phyloP scores from a whole-genome alignment of 225 moss, liverwort and hornwort genomes.

The Bryum argenteum region DNA sequence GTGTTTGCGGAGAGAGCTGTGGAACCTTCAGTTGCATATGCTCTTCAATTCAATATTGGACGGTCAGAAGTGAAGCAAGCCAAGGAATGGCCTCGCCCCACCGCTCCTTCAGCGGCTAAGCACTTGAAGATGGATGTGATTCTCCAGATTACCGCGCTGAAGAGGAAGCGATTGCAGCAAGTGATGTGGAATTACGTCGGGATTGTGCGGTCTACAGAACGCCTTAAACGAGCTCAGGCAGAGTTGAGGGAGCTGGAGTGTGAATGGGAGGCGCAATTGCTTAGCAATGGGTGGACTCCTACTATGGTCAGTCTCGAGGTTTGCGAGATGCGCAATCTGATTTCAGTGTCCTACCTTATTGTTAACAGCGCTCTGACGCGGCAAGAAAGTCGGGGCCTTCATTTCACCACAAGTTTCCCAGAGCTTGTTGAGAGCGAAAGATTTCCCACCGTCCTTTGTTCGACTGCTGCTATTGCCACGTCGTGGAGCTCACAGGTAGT shows the following conservation, averaged over 20 bases:
- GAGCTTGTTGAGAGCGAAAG: slow-evolving; percentile 95
- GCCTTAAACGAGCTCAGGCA: slow-evolving; percentile 73
- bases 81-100: slow-evolving; percentile 76
- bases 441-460: slow-evolving; percentile 80
- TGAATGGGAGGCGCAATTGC: slow-evolving; percentile 94
- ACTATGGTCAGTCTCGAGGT: slow-evolving; percentile 88
- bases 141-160: slow-evolving; percentile 56
- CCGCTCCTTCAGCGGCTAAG: slow-evolving; percentile 48
- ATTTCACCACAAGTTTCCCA: slow-evolving; percentile 95
- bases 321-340: slow-evolving; percentile 98
- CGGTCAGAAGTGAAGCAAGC: slow-evolving; percentile 83
- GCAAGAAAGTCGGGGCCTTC: slow-evolving; percentile 97
- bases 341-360: slow-evolving; percentile 84
- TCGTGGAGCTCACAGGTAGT: slow-evolving; percentile 94
- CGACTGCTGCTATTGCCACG: slow-evolving; percentile 63
- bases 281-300: slow-evolving; percentile 79
- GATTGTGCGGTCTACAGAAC: slow-evolving; percentile 97
- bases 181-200: slow-evolving; percentile 99
- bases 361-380: slow-evolving; percentile 89
- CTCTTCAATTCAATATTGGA: slow-evolving; percentile 64
- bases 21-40: slow-evolving; percentile 88
- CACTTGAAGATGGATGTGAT: slow-evolving; percentile 56
- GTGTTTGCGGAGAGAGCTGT: slow-evolving; percentile 99
- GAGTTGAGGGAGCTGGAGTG: slow-evolving; percentile 67
- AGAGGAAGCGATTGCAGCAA: slow-evolving; percentile 85